phyloP scores from a whole-genome alignment of 1,284 basidiomycete species.

The Irpex sp. region DNA sequence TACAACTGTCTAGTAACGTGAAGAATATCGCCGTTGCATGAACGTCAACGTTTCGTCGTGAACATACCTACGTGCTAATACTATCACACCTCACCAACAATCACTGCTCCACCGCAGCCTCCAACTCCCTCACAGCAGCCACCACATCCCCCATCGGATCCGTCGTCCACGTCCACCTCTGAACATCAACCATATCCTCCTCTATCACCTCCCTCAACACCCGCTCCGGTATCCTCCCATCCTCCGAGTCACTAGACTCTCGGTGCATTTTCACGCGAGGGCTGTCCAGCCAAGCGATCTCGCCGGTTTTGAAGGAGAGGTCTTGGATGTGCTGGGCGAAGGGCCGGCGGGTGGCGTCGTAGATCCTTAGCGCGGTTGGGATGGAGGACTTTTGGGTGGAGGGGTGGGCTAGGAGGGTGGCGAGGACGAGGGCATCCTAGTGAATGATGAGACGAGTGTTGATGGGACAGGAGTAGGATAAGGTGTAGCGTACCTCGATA shows the following conservation, averaged over 20 bases:
- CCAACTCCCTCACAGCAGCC: background rate
- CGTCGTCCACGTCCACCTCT: background rate
- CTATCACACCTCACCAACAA: too few species aligned
- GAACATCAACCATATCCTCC: background rate
- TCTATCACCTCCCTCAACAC: background rate
- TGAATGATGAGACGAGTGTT: background rate
- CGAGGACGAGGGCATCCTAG: background rate
- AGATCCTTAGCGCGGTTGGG: background rate
- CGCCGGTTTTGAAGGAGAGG: background rate
- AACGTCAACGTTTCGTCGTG: too few species aligned
- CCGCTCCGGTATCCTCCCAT: background rate
- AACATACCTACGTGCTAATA: too few species aligned
- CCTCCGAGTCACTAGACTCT: background rate
- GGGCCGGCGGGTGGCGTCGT: background rate
- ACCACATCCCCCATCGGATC: background rate
- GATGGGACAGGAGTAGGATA: background rate
- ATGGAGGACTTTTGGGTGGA: background rate
- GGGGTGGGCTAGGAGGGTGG: background rate
- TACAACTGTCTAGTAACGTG: too few species aligned
- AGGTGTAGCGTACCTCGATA: constrained; percentile 27
- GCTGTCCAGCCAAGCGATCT: background rate
- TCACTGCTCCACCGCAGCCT: background rate
- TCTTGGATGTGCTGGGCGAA: background rate
- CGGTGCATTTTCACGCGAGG: background rate
- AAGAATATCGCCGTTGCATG: too few species aligned